phyloP scores from a whole-genome alignment of 2,329 filamentous ascomycete genomes.

The Fusarium brevicatenulatum region DNA sequence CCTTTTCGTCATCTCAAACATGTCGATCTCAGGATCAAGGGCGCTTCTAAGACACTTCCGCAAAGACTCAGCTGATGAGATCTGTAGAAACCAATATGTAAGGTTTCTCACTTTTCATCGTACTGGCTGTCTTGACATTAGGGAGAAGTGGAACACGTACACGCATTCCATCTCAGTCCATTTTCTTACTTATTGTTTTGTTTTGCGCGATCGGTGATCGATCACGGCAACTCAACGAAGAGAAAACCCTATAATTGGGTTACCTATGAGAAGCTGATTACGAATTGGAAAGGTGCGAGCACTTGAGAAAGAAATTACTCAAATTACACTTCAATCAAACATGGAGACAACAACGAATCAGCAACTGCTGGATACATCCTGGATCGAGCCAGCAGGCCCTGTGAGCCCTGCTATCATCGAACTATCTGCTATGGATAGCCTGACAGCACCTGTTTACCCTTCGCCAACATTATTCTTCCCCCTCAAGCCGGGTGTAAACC shows the following conservation, averaged over 20 bases:
- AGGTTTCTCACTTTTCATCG: neutral
- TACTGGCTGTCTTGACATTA: neutral
- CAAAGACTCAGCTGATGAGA: neutral
- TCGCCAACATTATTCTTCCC: neutral
- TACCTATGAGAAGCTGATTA: neutral
- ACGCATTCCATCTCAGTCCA: neutral
- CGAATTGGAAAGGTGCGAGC: neutral
- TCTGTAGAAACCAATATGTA: neutral
- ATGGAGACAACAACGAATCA: neutral
- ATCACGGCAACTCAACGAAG: neutral
- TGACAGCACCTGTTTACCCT: neutral
- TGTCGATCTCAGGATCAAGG: neutral
- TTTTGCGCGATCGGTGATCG: neutral
- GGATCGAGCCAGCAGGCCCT: neutral
- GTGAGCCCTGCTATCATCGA: neutral
- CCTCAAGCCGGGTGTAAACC: neutral
- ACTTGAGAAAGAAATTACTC: neutral
- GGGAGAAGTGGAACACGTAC: neutral
- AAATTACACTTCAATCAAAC: neutral
- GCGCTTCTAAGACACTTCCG: neutral
- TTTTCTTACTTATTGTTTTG: neutral
- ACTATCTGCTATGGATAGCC: neutral
- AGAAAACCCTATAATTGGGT: neutral
- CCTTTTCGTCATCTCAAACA: neutral
- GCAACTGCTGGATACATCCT: neutral